A percentile compares a stretch with the other conserved stretches of the same genome.
Conservation (phyloP, 305 asterid species). For the Coffea humblotiana region DNA sequence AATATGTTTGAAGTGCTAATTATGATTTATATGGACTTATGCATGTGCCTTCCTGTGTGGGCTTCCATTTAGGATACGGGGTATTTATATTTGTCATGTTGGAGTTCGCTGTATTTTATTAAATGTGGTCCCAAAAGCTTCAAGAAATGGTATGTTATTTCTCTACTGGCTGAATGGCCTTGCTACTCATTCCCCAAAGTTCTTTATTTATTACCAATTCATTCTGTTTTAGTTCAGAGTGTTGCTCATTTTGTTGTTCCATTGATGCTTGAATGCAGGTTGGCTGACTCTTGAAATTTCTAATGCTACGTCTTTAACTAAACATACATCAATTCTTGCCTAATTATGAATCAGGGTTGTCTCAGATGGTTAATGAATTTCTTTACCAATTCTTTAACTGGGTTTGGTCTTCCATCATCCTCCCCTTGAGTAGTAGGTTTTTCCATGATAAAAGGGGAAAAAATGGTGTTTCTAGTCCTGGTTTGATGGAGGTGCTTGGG, state of each 20-base stretch:
- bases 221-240: neutral
- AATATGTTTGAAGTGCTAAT: constrained; percentile 5
- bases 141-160: neutral
- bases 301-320: neutral
- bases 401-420: neutral
- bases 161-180: neutral
- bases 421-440: neutral
- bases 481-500: neutral
- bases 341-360: neutral
- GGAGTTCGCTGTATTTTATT: neutral
- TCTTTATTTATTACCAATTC: neutral
- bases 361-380: neutral
- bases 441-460: neutral
- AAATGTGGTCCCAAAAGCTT: neutral
- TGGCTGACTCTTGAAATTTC: neutral
- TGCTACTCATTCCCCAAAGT: neutral
- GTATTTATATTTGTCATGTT: neutral
- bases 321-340: neutral
- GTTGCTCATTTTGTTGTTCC: neutral
- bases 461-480: neutral
- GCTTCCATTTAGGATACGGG: neutral
- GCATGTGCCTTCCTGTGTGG: neutral
- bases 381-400: neutral
- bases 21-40: neutral
- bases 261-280: neutral